Conservation (phyloP, 2,329 filamentous ascomycete genomes). For the Emmonsiellopsis sp. region DNA sequence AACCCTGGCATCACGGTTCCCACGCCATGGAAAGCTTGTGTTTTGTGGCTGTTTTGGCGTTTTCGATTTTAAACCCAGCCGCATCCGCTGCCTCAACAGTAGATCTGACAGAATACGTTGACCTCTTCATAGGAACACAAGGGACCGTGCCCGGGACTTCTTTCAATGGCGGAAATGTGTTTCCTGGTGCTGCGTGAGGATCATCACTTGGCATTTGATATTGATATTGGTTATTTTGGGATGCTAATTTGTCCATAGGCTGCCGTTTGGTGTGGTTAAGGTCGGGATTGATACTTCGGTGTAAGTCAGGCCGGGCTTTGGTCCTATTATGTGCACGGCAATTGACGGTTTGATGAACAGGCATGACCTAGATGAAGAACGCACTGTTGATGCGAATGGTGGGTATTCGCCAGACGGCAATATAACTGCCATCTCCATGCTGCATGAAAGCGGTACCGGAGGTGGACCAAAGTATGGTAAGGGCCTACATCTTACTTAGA, state of each 20-base stretch:
- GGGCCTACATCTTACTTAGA: no score
- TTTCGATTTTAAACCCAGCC: no score
- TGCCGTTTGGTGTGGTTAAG: conserved; percentile 35
- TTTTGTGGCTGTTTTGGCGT: no score
- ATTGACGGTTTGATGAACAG: no score
- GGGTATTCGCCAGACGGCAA: conserved; percentile 40
- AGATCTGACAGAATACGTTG: conserved; percentile 31
- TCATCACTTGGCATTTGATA: no score
- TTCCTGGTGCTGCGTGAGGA: conserved; percentile 31
- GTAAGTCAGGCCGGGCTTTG: conserved; percentile 16
- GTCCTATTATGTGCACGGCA: no score
- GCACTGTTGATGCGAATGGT: conserved; percentile 29
- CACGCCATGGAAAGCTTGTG: no score
- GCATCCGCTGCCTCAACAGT: background rate
- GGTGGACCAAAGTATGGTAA: conserved; percentile 31
- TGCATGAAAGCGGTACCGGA: conserved; percentile 43
- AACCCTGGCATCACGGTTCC: no score
- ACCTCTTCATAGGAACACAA: conserved; percentile 39
- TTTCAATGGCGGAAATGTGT: conserved; percentile 35
- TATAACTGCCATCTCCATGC: conserved; percentile 40
- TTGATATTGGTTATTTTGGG: no score
- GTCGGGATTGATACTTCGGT: conserved; percentile 32
- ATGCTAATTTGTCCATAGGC: no score
- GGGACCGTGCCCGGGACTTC: conserved; percentile 32
- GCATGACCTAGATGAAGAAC: conserved; percentile 1